Evolutionary conservation across 257 asterid genomes (phyloP).

Genomic region (Nicotiana tomentosiformis): DNA sequence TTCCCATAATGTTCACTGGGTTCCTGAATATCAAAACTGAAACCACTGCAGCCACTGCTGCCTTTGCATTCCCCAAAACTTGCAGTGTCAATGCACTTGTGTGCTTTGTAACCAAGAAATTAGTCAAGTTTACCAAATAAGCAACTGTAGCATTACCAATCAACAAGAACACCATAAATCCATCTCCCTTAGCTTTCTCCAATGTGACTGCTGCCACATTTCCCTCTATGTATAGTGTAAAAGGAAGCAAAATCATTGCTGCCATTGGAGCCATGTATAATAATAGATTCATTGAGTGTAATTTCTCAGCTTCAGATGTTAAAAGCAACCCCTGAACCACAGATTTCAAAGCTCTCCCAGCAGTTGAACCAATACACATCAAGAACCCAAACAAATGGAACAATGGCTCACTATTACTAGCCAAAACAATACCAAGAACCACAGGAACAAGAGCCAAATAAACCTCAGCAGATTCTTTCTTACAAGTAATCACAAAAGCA

Average conservation of each 20-base stretch:
- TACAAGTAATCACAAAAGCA: conserved; percentile 71
- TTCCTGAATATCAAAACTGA: conserved; percentile 89
- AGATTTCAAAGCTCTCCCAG: conserved; percentile 89
- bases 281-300: conserved; percentile 91
- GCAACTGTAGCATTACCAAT: conserved; percentile 80
- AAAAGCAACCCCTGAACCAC: conserved; percentile 83
- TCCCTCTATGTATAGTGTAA: conserved; percentile 81
- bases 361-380: conserved; percentile 83
- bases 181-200: conserved; percentile 60
- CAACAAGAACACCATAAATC: conserved; percentile 61
- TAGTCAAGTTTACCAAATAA: conserved; percentile 80
- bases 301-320: conserved; percentile 78
- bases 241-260: conserved; percentile 67
- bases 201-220: conserved; percentile 57
- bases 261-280: conserved; percentile 99
- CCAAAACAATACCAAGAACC: conserved; percentile 83
- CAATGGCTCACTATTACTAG: conserved; percentile 88
- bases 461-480: conserved; percentile 82
- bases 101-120: conserved; percentile 88
- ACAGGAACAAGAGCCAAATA: conserved; percentile 85
- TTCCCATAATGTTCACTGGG: conserved; percentile 95
- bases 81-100: conserved; percentile 90
- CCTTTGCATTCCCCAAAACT: conserved; percentile 95
- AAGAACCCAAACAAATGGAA: conserved; percentile 85
- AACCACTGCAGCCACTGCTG: conserved; percentile 91